These are phyloP conservation scores for Torrubiellomyces zombiae DNA, from an alignment of 2,329 filamentous ascomycete genomes.

Conservation along the genomic window DNA sequence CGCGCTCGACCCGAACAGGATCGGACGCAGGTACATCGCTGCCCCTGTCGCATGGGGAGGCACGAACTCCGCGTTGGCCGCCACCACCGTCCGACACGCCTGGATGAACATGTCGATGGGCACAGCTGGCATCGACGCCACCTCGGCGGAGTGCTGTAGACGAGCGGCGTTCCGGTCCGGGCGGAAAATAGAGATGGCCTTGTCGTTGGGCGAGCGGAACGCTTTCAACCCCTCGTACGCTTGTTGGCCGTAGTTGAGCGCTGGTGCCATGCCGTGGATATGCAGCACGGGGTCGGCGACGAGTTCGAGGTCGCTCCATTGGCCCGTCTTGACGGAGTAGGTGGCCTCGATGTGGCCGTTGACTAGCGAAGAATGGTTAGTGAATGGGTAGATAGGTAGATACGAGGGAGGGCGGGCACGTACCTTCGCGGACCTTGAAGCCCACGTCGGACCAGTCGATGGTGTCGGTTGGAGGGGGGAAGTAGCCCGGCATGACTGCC, in stretches of 20 bases:
- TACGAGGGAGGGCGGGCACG: constrained; percentile 6
- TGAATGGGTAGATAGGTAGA: constrained; percentile 1
- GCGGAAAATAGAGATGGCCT: constrained; percentile 70
- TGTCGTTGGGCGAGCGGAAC: constrained; percentile 60
- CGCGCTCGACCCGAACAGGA: constrained; percentile 74
- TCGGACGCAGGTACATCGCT: constrained; percentile 80
- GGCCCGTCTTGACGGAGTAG: constrained; percentile 55
- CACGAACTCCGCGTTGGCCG: constrained; percentile 77
- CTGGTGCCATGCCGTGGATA: constrained; percentile 89
- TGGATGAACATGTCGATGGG: constrained; percentile 61
- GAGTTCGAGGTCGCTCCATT: constrained; percentile 68
- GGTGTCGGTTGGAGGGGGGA: constrained; percentile 60
- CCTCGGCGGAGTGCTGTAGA: constrained; percentile 69
- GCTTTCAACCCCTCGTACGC: constrained; percentile 98
- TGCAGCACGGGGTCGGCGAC: constrained; percentile 70
- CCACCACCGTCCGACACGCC: constrained; percentile 65
- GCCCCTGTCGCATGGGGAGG: constrained; percentile 80
- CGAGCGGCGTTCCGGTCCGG: constrained; percentile 70
- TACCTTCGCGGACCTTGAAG: constrained; percentile 82
- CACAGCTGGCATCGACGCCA: constrained; percentile 68
- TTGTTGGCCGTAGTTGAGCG: constrained; percentile 92
- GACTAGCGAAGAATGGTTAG: constrained; percentile 37
- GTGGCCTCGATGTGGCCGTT: constrained; percentile 87
- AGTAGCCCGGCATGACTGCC: constrained; percentile 31
- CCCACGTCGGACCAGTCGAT: constrained; percentile 92